phyloP scores from a whole-genome alignment of 139 green algal species.

The Penium margaritaceum region DNA sequence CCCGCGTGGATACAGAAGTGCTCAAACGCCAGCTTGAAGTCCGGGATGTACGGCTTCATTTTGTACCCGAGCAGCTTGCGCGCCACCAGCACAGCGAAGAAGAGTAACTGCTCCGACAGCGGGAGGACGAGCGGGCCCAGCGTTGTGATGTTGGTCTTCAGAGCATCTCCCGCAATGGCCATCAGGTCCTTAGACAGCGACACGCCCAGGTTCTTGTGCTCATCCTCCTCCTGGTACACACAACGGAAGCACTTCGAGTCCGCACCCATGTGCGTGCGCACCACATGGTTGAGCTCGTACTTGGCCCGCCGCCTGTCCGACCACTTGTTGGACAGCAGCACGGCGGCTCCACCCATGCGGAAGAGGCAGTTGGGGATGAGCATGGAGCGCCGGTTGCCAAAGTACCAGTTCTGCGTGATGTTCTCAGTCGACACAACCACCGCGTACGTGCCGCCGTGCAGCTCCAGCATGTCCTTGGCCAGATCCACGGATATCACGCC shows the following conservation, averaged over 20 bases:
- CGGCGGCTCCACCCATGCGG: slow-evolving; percentile 80
- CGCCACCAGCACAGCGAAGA: slow-evolving; percentile 74
- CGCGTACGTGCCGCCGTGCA: slow-evolving; percentile 46
- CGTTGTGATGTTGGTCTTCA: slow-evolving; percentile 94
- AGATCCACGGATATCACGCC: slow-evolving; percentile 82
- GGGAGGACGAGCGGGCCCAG: slow-evolving; percentile 88
- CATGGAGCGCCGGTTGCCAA: slow-evolving; percentile 81
- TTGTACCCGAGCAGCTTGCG: slow-evolving; percentile 63
- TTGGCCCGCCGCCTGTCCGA: slow-evolving; percentile 65
- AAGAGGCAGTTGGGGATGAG: slow-evolving; percentile 96
- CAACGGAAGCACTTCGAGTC: slow-evolving; percentile 80
- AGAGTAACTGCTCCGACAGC: slow-evolving; percentile 83
- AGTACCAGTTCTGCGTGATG: slow-evolving; percentile 97
- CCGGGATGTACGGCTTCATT: slow-evolving; percentile 80
- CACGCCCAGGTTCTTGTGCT: slow-evolving; percentile 60
- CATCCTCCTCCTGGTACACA: slow-evolving; percentile 60
- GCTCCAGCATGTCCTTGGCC: slow-evolving; percentile 74
- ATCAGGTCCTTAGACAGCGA: slow-evolving; percentile 84
- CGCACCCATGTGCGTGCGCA: slow-evolving; percentile 84
- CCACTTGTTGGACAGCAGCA: slow-evolving; percentile 79
- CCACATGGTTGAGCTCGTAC: slow-evolving; percentile 74
- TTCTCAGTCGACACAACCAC: slow-evolving; percentile 93
- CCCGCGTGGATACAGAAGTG: slow-evolving; percentile 97
- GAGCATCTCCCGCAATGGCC: slow-evolving; percentile 70
- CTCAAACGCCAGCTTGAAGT: slow-evolving; percentile 96